phyloP scores from a whole-genome alignment of 2,329 filamentous ascomycete species.

The Blastomyces gilchristii region DNA sequence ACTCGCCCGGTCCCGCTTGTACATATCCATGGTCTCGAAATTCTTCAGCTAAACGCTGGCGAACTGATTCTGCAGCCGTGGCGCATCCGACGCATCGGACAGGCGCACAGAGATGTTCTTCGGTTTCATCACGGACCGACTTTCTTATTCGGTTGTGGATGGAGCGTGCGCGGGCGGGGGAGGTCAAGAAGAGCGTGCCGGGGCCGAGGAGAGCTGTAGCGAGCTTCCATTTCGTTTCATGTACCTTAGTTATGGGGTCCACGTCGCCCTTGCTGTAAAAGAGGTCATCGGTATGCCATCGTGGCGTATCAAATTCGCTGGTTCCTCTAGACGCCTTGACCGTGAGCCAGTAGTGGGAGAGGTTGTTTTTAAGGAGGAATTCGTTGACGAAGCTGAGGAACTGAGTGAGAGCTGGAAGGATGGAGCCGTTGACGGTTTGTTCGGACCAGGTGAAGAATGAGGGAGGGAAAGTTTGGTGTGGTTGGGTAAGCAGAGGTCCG shows the following conservation, averaged over 20 bases:
- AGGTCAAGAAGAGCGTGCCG: constrained; percentile 36
- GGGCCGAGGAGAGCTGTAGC: constrained; percentile 41
- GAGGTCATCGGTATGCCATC: constrained; percentile 44
- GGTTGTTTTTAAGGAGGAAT: constrained; percentile 31
- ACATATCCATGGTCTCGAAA: constrained; percentile 17
- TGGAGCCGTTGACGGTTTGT: constrained; percentile 26
- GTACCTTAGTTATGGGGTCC: neutral
- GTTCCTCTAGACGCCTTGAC: constrained; percentile 39
- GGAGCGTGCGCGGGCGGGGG: constrained; percentile 23
- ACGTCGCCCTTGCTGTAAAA: constrained; percentile 27
- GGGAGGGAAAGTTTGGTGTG: constrained; percentile 23
- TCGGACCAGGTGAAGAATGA: constrained; percentile 33
- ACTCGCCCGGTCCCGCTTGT: neutral
- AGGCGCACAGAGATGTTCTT: constrained; percentile 34
- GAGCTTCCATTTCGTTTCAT: constrained; percentile 40
- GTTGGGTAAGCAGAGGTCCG: constrained; percentile 30
- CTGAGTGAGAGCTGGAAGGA: constrained; percentile 29
- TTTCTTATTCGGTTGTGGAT: constrained; percentile 25
- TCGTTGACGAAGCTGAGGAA: constrained; percentile 21
- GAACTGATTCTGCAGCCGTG: constrained; percentile 33
- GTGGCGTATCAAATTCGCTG: constrained; percentile 35
- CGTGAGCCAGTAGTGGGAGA: constrained; percentile 40
- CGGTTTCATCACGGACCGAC: constrained; percentile 17
- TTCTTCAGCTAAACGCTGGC: constrained; percentile 25
- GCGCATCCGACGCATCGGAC: constrained; percentile 39